phyloP scores from a whole-genome alignment of 305 asterid genomes.

The Solanum chacoense region DNA sequence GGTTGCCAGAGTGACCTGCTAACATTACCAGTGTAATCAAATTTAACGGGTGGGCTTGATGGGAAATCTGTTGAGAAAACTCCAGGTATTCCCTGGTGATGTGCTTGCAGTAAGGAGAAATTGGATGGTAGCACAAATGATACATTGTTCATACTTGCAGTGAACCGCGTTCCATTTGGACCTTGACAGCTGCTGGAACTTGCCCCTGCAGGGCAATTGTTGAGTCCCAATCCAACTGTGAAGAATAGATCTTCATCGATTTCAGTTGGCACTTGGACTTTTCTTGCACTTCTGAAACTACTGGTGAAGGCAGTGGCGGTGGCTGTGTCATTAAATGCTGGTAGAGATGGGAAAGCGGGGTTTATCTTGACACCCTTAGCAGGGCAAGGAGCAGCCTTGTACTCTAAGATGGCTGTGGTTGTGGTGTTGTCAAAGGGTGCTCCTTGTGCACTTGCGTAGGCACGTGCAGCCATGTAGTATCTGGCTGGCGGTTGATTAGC shows the following conservation, averaged over 20 bases:
- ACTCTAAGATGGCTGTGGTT: conserved; percentile 71
- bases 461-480: conserved; percentile 70
- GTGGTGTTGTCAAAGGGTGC: conserved; percentile 79
- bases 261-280: conserved; percentile 41
- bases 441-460: conserved; percentile 75
- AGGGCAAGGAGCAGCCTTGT: conserved; percentile 31
- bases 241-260: conserved; percentile 54
- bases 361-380: conserved; percentile 20
- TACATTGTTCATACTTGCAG: conserved; percentile 72
- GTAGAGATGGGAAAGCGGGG: conserved; percentile 41
- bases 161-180: conserved; percentile 73
- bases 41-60: conserved; percentile 44
- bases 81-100: conserved; percentile 56
- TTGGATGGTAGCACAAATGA: conserved; percentile 64
- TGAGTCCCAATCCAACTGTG: conserved; percentile 71
- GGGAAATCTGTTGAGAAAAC: conserved; percentile 72
- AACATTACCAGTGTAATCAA: conserved; percentile 70
- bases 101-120: conserved; percentile 64
- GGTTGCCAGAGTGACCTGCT: conserved; percentile 75
- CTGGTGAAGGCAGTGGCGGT: conserved; percentile 62
- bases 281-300: conserved; percentile 45
- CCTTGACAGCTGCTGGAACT: conserved; percentile 55
- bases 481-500: conserved; percentile 48
- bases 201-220: conserved; percentile 48
- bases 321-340: conserved; percentile 69